Evolutionary conservation across 345 rosid species (phyloP).

Genomic region (Hibiscus mutabilis): DNA sequence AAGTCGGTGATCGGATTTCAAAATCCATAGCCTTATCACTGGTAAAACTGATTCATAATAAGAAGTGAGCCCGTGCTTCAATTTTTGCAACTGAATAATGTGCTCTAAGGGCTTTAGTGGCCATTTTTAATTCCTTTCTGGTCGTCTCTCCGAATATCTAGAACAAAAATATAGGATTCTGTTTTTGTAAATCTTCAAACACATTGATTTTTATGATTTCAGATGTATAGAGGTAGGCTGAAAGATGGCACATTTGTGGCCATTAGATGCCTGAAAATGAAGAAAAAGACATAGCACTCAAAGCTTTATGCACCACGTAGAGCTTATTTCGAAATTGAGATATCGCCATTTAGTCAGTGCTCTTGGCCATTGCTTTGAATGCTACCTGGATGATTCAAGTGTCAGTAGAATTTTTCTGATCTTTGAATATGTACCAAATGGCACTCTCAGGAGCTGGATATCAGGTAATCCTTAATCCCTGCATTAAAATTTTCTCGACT

Average conservation of each 20-base stretch:
- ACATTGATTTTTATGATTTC: slow-evolving; percentile 20
- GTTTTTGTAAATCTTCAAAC: neutral
- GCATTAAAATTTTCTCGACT: neutral
- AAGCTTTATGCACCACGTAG: slow-evolving; percentile 76
- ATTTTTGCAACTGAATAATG: neutral
- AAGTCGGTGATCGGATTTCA: neutral
- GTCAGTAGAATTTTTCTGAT: slow-evolving; percentile 78
- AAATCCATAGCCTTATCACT: neutral
- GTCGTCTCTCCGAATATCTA: neutral
- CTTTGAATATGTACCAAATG: slow-evolving; percentile 84
- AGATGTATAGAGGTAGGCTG: slow-evolving; percentile 83
- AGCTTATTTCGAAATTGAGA: slow-evolving; percentile 76
- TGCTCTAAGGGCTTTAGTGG: neutral
- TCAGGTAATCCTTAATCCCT: slow-evolving; percentile 46
- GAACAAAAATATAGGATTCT: neutral
- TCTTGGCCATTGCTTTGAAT: slow-evolving; percentile 58
- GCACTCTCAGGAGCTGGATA: slow-evolving; percentile 79
- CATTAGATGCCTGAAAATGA: slow-evolving; percentile 79
- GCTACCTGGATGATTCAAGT: neutral
- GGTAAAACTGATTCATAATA: neutral
- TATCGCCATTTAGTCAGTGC: slow-evolving; percentile 84
- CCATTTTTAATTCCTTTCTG: neutral
- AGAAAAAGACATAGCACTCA: slow-evolving; percentile 65
- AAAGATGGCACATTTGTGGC: slow-evolving; percentile 75
- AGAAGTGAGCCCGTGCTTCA: neutral